Evolutionary conservation across 1,139 yeast genomes (phyloP).

Genomic region (Pichia sp.): DNA sequence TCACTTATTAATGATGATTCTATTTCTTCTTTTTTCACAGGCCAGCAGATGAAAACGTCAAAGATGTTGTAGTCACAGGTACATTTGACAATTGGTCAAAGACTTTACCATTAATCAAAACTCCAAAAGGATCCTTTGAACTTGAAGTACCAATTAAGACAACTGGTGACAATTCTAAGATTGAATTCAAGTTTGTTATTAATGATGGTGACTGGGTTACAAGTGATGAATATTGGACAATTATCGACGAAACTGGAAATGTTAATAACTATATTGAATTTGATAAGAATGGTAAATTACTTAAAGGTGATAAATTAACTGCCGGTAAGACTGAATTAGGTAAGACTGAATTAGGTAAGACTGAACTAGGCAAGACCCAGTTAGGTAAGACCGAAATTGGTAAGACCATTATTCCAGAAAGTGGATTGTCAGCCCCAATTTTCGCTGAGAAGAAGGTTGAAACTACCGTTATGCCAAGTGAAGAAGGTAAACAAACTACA

Average conservation of each 20-base stretch:
- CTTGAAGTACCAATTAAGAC: constrained; percentile 46
- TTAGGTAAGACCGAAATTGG: constrained; percentile 16
- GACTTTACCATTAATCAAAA: constrained; percentile 51
- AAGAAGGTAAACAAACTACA: constrained; percentile 38
- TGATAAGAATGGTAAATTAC: constrained; percentile 23
- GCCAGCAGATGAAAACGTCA: constrained; percentile 33
- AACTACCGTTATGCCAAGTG: constrained; percentile 52
- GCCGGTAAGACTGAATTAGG: background rate
- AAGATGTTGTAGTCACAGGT: constrained; percentile 67
- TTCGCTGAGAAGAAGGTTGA: constrained; percentile 27
- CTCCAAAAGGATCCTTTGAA: constrained; percentile 53
- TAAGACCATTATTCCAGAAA: constrained; percentile 48
- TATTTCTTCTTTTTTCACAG: background rate
- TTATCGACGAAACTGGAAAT: constrained; percentile 48
- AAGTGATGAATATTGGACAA: constrained; percentile 39
- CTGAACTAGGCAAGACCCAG: constrained; percentile 12
- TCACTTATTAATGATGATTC: too few relatives aligned
- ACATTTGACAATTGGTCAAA: constrained; percentile 72
- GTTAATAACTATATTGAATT: constrained; percentile 53
- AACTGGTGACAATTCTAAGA: constrained; percentile 29
- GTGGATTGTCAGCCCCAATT: constrained; percentile 27
- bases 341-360: background rate
- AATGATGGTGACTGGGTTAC: constrained; percentile 62
- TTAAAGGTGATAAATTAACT: constrained; percentile 17
- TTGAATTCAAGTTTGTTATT: constrained; percentile 64